Base-by-base conservation (phyloP, 768 basidiomycete species). In the Asterophora lycoperdoides region DNA sequence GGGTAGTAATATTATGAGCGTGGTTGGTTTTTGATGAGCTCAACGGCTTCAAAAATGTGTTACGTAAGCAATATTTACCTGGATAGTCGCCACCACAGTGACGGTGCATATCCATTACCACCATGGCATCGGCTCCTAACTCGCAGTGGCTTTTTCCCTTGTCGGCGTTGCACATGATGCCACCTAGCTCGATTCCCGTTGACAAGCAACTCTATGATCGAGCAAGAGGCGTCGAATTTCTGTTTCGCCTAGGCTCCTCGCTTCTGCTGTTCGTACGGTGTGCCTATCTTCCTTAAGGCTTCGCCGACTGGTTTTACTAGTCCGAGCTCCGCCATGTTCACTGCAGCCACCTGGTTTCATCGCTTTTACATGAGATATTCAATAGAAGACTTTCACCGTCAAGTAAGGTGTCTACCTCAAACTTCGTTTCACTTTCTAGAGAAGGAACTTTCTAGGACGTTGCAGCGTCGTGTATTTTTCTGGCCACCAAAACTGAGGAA, bases 401-500 rank as follows among this genome's bases (percentile, higher is more conserved):
- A 88, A 74, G 89, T 86, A 67, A 54, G 72, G 51, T 37, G n/a
- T 53, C 51, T 45, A 40, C 45, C 26, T 26, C 19, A 11, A 34
- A 36, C 29, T 4, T 43, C 9, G 41, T 18, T 53, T 49, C 34
- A 47, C 39, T 54, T 49, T 53, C 32, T 42, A 45, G 46, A 35
- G 50, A 30, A 54, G 23, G 47, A 53, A 41, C 44, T 41, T 23
- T 32, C 51, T 54, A 93, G 90, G 84, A 89, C 56, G 83, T 90
- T 35, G 89, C 91, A 23, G 89, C 87, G 10, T 76, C 90, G 4
- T 92, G 89, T 63, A 81, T 93, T 52, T 93, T 93, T 60, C 76
- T 93, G 49, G 87, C 90, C 0, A 90, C 90, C n/a, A 93, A 93
- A 65, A 92, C 89, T 1, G 90, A 93, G 63, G 90, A 93, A 66